Base-by-base conservation (phyloP, 2,329 filamentous ascomycete genomes). In the Fusarium equiseti region DNA sequence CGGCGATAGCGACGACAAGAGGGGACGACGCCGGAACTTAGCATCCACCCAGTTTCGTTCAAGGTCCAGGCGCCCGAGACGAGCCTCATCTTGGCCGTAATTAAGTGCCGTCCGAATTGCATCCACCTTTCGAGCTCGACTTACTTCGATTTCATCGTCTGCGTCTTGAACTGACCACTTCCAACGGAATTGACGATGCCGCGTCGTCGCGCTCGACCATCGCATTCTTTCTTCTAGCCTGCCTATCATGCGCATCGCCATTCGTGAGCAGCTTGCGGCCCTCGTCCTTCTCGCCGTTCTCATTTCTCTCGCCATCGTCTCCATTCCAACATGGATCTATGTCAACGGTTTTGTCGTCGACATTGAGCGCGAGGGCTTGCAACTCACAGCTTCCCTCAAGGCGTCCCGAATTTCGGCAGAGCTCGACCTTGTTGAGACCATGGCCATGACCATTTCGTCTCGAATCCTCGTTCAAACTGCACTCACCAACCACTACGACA, bases 301-400 rank as follows among this genome's bases (percentile, higher is more conserved):
- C 61, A 83, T 92, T 61, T 90, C 91, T 57, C 87, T 97, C 67
- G 89, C 91, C 59, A 89, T 97, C 67, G 87, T 97, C 66, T 90
- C 93, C 18, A 88, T 97, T 68, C 93, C 94, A 75, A 92, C 91
- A 78, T 89, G 86, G 86, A 79, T 88, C 61, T 89, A 84, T 70
- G 86, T 89, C 75, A 84, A 88, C 73, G 78, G 81, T 66, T 88
- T 87, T 73, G 86, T 88, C 67, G 71, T 83, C 71, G 77, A 81
- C 54, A 83, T 89, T 71, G 83, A 86, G 77, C 81, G 88, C 15
- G 85, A 88, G 54, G 88, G 90, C 54, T 88, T 98, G 50, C 84
- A 90, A 27, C 85, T 97, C 67, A 93, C 93, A 2, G 95, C 95
- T 9, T 94, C 92, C 5, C 89, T 97, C 77, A 97, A 97, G 80